Conservation (phyloP, 768 basidiomycete genomes). For the Tricholoma terreum region DNA sequence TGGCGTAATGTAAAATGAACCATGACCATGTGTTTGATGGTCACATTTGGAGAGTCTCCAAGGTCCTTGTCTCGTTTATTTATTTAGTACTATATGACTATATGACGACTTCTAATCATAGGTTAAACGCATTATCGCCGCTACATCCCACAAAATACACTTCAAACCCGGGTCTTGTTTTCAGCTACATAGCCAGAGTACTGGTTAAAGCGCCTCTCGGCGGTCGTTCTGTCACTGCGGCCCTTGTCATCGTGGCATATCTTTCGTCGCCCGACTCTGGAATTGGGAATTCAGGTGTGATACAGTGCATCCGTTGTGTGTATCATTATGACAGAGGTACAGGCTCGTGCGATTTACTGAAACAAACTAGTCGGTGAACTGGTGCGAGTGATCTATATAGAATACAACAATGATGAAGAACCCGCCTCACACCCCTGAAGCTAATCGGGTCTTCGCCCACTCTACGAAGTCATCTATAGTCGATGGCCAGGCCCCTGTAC, state of each 20-base stretch:
- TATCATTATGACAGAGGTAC: not conserved
- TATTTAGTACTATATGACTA: not conserved
- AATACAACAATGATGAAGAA: too few species aligned
- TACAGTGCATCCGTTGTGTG: not conserved
- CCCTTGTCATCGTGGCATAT: not conserved
- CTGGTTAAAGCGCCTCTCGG: not conserved
- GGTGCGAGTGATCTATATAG: not conserved
- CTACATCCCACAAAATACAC: not conserved
- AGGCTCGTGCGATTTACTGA: not conserved
- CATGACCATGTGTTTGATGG: not conserved
- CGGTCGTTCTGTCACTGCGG: not conserved
- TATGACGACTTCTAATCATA: too few species aligned
- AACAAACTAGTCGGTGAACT: not conserved
- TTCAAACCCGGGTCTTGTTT: not conserved
- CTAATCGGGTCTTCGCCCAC: conserved; percentile 48
- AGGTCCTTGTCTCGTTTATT: not conserved
- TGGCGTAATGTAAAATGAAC: not conserved
- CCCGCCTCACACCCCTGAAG: conserved; percentile 4
- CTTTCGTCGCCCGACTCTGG: not conserved
- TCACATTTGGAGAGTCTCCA: not conserved
- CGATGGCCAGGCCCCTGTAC: conserved; percentile 80
- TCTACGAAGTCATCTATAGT: conserved; percentile 83
- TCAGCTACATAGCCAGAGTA: not conserved
- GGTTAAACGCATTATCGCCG: not conserved
- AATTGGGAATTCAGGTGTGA: not conserved